phyloP scores from a whole-genome alignment of 768 basidiomycete species.

The Leucocoprinus leucothites region DNA sequence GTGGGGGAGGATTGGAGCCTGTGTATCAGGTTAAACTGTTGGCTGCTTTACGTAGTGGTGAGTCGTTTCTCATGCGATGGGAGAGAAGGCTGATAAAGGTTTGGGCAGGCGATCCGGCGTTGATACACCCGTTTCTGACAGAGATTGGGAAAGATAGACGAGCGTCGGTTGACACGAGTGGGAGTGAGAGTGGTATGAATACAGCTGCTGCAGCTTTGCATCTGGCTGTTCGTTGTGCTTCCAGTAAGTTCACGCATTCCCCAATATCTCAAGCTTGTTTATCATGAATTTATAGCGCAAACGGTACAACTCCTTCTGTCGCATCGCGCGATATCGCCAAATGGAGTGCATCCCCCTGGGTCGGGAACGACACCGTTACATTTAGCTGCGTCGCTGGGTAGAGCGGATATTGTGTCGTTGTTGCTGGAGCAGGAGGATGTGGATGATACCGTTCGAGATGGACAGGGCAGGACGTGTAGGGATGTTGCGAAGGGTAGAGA shows the following conservation, averaged over 20 bases:
- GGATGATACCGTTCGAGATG: conserved; percentile 74
- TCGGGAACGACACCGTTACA: conserved; percentile 75
- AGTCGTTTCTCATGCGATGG: conserved; percentile 16
- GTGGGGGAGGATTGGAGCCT: too few relatives aligned
- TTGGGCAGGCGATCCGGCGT: conserved; percentile 70
- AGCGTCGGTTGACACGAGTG: conserved; percentile 39
- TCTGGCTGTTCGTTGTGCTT: conserved; percentile 79
- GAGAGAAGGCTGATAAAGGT: neutral
- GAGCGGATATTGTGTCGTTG: conserved; percentile 68
- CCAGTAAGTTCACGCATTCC: conserved; percentile 26
- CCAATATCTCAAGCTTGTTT: neutral
- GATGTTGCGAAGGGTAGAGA: conserved; percentile 77
- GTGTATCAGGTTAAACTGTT: conserved; percentile 55
- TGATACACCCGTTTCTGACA: conserved; percentile 78
- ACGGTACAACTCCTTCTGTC: conserved; percentile 68
- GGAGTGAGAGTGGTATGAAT: too few relatives aligned
- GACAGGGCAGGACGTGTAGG: conserved; percentile 59
- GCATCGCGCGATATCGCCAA: conserved; percentile 76
- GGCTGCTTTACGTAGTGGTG: conserved; percentile 60
- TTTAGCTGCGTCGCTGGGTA: conserved; percentile 65
- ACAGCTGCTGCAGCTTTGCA: conserved; percentile 75
- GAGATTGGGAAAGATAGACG: conserved; percentile 70
- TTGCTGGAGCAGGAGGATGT: conserved; percentile 78
- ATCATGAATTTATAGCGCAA: conserved; percentile 42
- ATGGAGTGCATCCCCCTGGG: conserved; percentile 68